Evolutionary conservation across 441 rosid genomes (phyloP).

Genomic region (Populus trichocarpa): DNA sequence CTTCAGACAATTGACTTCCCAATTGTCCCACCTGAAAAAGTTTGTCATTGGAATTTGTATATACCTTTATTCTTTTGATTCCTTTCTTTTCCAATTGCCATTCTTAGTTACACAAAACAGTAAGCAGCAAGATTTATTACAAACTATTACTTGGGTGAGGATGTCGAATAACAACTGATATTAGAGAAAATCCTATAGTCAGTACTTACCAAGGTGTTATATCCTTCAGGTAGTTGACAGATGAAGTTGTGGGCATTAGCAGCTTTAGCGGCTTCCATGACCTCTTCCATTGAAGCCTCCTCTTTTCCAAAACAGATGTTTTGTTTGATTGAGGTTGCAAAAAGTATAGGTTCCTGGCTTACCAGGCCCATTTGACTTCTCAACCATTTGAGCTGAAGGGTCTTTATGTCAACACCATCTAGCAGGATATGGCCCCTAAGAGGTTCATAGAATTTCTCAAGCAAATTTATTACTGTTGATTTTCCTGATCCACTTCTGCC

Average conservation of each 20-base stretch:
- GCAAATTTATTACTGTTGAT: conserved; percentile 31
- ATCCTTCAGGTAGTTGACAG: conserved; percentile 23
- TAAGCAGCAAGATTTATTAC: neutral
- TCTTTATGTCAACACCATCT: conserved; percentile 27
- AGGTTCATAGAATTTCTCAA: conserved; percentile 39
- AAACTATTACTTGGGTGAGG: neutral
- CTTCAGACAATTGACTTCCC: conserved; percentile 22
- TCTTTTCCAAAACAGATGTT: conserved; percentile 39
- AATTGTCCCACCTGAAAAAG: conserved; percentile 22
- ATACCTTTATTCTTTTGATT: neutral
- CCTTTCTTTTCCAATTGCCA: neutral
- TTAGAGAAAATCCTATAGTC: neutral
- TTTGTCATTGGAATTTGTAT: neutral
- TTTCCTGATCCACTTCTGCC: conserved; percentile 40
- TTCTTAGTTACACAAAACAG: neutral
- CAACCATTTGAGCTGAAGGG: conserved; percentile 35
- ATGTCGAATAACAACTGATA: neutral
- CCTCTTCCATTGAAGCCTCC: conserved; percentile 30
- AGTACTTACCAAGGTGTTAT: conserved; percentile 24
- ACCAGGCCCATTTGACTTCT: conserved; percentile 39
- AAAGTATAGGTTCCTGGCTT: conserved; percentile 39
- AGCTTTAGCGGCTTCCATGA: conserved; percentile 28
- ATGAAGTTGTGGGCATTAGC: conserved; percentile 37
- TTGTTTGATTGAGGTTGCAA: conserved; percentile 26
- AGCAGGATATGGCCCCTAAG: conserved; percentile 29